A percentile compares a stretch with the other conserved stretches of the same genome.
These are phyloP conservation scores for Chlorella sp. DNA, from an alignment of 139 green algal genomes.

Conservation along the genomic window DNA sequence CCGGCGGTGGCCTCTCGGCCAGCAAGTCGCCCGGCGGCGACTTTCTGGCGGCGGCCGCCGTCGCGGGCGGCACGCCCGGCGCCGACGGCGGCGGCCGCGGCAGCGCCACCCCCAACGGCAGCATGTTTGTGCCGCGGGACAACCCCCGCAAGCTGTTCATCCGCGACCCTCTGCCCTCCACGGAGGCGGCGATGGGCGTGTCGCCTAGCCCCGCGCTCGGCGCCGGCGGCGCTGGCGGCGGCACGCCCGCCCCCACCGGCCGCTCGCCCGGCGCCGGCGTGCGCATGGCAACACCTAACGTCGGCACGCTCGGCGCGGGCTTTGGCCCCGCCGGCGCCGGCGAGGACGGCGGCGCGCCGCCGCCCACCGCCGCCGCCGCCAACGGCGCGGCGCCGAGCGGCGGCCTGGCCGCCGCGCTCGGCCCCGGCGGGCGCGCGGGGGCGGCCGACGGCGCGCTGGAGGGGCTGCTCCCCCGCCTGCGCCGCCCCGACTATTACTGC, in stretches of 20 bases:
- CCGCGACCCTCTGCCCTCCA: slow-evolving; percentile 62
- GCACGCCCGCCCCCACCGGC: background rate
- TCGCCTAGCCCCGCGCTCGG: slow-evolving; percentile 14
- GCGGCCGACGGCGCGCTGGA: slow-evolving; percentile 31
- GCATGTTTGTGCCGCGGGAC: slow-evolving; percentile 67
- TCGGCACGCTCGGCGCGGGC: slow-evolving; percentile 21
- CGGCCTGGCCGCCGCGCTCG: background rate
- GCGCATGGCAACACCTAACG: no score
- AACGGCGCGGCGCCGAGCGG: background rate
- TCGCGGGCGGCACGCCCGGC: background rate
- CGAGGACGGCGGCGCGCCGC: background rate
- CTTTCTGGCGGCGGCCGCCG: slow-evolving; percentile 23
- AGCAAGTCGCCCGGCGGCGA: slow-evolving; percentile 32
- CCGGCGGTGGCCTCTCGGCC: no score
- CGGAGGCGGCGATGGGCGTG: slow-evolving; percentile 20
- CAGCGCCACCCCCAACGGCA: slow-evolving; percentile 21
- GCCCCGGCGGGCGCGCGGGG: no score
- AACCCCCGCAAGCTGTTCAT: slow-evolving; percentile 89
- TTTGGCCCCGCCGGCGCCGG: slow-evolving; percentile 1
- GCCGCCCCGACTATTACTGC: slow-evolving; percentile 59
- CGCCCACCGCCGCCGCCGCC: no score
- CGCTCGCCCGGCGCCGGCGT: slow-evolving; percentile 19
- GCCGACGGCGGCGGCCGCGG: background rate
- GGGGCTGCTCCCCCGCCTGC: slow-evolving; percentile 33
- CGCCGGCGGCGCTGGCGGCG: slow-evolving; percentile 14